phyloP scores from a whole-genome alignment of 225 moss, liverwort and hornwort species.

The Sphagnum contortum region DNA sequence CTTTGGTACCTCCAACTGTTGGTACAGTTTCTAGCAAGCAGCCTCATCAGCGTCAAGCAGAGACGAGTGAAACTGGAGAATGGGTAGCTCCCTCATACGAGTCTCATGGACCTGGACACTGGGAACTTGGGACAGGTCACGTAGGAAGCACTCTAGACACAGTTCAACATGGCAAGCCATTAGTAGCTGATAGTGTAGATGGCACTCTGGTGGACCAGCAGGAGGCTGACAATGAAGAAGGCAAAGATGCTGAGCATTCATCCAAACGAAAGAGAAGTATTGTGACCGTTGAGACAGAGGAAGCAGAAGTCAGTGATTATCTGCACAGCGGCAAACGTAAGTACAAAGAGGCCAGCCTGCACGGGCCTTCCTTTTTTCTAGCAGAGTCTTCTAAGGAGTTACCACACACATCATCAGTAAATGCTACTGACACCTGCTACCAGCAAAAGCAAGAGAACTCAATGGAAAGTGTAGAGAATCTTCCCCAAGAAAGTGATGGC shows the following conservation, averaged over 20 bases:
- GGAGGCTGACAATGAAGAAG: conserved; percentile 23
- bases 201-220: conserved; percentile 39
- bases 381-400: conserved; percentile 47
- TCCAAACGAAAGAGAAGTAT: conserved; percentile 26
- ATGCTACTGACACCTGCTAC: conserved; percentile 70
- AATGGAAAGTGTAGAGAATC: conserved; percentile 92
- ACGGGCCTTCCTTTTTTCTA: conserved; percentile 21
- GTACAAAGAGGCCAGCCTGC: conserved; percentile 22
- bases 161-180: conserved; percentile 18
- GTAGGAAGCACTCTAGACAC: conserved; percentile 41
- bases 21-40: conserved; percentile 57
- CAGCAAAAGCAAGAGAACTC: conserved; percentile 78
- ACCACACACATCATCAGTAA: conserved; percentile 84
- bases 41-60: conserved; percentile 34
- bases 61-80: conserved; percentile 40
- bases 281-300: conserved; percentile 19
- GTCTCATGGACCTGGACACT: conserved; percentile 39
- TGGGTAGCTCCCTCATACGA: conserved; percentile 46
- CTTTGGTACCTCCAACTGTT: conserved; percentile 51
- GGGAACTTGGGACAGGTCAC: conserved; percentile 28
- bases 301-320: conserved; percentile 24
- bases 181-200: conserved; percentile 46
- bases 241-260: conserved; percentile 25
- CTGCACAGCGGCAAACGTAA: conserved; percentile 33
- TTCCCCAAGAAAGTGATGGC: conserved; percentile 56